Evolutionary conservation across 495 filamentous ascomycete genomes (phyloP).

Genomic region (Neohortaea acidophila): DNA sequence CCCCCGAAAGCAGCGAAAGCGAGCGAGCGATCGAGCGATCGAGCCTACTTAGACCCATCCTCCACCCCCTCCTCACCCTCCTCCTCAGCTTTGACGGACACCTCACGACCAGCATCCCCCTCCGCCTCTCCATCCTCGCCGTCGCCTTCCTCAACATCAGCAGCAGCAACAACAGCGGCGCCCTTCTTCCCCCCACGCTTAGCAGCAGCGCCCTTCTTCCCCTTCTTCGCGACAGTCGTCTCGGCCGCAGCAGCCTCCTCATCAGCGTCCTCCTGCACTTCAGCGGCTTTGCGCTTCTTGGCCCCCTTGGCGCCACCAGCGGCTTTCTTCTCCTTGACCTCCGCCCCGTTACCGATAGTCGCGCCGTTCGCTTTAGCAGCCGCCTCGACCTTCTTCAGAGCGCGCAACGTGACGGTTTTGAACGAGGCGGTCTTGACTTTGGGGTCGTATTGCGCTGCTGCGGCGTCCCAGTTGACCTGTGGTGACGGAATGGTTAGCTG

Average conservation of each 20-base stretch:
- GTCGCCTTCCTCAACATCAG: not conserved
- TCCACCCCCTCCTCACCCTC: no score
- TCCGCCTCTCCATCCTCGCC: not conserved
- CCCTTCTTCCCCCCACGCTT: slow-evolving; percentile 1
- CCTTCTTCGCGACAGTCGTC: slow-evolving; percentile 1
- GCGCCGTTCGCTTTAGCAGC: not conserved
- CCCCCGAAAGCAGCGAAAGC: no score
- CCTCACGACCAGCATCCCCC: no score
- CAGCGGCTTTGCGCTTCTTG: slow-evolving; percentile 1
- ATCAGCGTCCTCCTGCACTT: no score
- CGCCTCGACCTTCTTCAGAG: not conserved
- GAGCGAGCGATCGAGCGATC: no score
- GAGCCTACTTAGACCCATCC: no score
- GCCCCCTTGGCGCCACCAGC: slow-evolving; percentile 8
- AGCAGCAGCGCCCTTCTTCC: slow-evolving; percentile 1
- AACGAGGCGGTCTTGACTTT: slow-evolving; percentile 6
- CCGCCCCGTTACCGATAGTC: not conserved
- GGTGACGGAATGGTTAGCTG: not conserved
- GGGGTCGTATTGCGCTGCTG: slow-evolving; percentile 6
- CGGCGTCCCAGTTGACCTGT: slow-evolving; percentile 5
- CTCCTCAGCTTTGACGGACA: no score
- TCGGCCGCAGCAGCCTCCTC: slow-evolving; percentile 1
- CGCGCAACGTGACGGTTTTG: slow-evolving; percentile 1
- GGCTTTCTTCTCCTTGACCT: slow-evolving; percentile 30
- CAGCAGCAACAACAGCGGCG: not conserved